Conservation (phyloP, 2,329 filamentous ascomycete genomes). For the Aspergillus calidoustus region DNA sequence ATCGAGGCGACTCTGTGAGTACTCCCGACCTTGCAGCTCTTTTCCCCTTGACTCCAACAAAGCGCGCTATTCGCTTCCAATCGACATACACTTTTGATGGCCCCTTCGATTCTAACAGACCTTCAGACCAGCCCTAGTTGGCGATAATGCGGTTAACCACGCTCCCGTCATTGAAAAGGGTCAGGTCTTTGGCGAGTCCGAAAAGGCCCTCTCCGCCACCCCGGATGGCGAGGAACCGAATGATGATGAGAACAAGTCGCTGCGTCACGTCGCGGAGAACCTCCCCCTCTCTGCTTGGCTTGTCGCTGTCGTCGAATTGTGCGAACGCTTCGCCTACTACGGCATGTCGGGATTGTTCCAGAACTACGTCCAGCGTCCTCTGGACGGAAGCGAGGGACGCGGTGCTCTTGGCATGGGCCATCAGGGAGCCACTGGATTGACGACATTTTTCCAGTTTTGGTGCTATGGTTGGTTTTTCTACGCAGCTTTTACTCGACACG, state of each 20-base stretch:
- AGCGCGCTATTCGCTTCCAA: neutral
- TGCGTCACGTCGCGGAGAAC: constrained; percentile 60
- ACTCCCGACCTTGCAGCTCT: neutral
- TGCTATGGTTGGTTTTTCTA: constrained; percentile 48
- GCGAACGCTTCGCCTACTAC: constrained; percentile 65
- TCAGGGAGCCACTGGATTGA: constrained; percentile 53
- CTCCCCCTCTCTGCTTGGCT: constrained; percentile 61
- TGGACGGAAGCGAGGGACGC: constrained; percentile 44
- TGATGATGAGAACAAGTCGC: constrained; percentile 54
- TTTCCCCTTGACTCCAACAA: neutral
- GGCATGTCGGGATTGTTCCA: constrained; percentile 60
- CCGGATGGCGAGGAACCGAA: constrained; percentile 59
- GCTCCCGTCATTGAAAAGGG: constrained; percentile 32
- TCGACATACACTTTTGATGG: neutral
- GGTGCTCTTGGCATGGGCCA: constrained; percentile 51
- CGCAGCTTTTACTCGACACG: neutral
- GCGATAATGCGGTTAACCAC: constrained; percentile 23
- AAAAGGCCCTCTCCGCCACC: constrained; percentile 38
- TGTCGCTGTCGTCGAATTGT: constrained; percentile 61
- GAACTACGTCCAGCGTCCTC: constrained; percentile 57
- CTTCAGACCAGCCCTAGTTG: constrained; percentile 23
- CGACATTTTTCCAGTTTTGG: constrained; percentile 61
- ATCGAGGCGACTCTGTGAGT: constrained; percentile 35
- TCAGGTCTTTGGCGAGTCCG: constrained; percentile 30
- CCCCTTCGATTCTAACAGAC: neutral